phyloP scores from a whole-genome alignment of 2,329 filamentous ascomycete genomes.

The Clarireedia hainanense region DNA sequence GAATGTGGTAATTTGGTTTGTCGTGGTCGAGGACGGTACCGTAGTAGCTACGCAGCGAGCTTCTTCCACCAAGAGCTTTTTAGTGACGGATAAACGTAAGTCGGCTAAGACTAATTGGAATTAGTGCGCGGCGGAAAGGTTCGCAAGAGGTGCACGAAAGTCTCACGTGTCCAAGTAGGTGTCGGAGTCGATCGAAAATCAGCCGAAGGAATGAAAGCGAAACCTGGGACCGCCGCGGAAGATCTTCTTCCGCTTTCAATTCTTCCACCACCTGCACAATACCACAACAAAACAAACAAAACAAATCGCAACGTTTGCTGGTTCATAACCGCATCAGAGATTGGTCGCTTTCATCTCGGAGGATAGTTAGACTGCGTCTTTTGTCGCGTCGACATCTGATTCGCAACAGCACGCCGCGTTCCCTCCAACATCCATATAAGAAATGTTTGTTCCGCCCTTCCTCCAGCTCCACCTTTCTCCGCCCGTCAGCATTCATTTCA shows the following conservation, averaged over 20 bases:
- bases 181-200: not conserved
- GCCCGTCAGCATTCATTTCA: not conserved
- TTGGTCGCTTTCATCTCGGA: too few relatives aligned
- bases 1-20: not conserved
- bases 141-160: not conserved
- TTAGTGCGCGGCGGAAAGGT: not conserved
- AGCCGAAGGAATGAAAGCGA: not conserved
- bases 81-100: not conserved
- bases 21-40: not conserved
- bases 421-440: not conserved
- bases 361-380: too few relatives aligned
- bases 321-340: not conserved
- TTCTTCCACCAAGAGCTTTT: not conserved
- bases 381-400: too few relatives aligned
- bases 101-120: not conserved
- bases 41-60: not conserved
- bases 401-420: too few relatives aligned
- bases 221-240: not conserved
- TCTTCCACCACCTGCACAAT: not conserved
- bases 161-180: not conserved
- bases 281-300: not conserved
- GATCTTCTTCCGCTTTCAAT: not conserved
- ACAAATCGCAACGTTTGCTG: not conserved
- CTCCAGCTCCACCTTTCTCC: conserved; percentile 1
- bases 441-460: not conserved